These are phyloP conservation scores for Microthyrium microscopicum DNA, from an alignment of 2,329 filamentous ascomycete species.

Conservation along the genomic window DNA sequence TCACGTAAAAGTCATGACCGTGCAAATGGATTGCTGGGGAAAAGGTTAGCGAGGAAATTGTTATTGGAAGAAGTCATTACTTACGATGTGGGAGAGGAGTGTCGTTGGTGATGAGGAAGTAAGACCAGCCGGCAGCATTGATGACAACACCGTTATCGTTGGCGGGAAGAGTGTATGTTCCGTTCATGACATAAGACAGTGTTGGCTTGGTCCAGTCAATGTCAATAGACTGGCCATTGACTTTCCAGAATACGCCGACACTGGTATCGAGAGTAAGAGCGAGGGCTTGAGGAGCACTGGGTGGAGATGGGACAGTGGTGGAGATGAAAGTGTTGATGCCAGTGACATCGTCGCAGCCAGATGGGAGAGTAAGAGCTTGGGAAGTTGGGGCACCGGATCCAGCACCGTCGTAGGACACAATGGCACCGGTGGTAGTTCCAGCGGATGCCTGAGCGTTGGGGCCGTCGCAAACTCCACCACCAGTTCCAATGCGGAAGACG, in stretches of 20 bases:
- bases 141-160: constrained; percentile 7
- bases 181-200: constrained; percentile 7
- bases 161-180: constrained; percentile 6
- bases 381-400: constrained; percentile 5
- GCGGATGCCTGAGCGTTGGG: constrained; percentile 4
- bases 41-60: not conserved
- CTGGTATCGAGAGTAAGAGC: constrained; percentile 12
- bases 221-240: constrained; percentile 7
- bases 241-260: constrained; percentile 12
- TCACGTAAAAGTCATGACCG: constrained; percentile 8
- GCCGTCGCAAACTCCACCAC: constrained; percentile 7
- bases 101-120: constrained; percentile 8
- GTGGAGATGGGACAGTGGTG: constrained; percentile 4
- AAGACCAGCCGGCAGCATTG: constrained; percentile 7
- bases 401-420: constrained; percentile 5
- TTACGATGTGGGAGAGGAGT: constrained; percentile 7
- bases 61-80: too few relatives aligned
- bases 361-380: not conserved
- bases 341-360: constrained; percentile 6
- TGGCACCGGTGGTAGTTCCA: constrained; percentile 5
- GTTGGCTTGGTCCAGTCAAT: constrained; percentile 8
- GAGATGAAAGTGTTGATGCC: not conserved
- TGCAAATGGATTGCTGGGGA: constrained; percentile 9
- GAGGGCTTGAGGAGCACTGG: constrained; percentile 2
- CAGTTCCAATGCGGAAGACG: constrained; percentile 17